phyloP scores from a whole-genome alignment of 441 rosid genomes.

The Populus hybrid region DNA sequence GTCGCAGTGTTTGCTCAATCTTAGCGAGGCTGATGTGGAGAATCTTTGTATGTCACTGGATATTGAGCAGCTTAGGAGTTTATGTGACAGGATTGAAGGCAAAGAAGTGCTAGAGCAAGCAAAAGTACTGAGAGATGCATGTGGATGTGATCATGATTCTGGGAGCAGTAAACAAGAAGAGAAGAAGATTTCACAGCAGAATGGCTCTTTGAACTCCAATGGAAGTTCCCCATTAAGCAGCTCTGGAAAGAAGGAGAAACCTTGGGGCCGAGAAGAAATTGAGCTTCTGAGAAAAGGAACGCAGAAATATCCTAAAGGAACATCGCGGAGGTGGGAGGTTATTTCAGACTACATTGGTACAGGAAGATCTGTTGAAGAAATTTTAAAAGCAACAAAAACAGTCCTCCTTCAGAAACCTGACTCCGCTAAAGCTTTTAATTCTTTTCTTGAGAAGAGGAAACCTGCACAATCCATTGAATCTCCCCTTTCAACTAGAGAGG shows the following conservation, averaged over 20 bases:
- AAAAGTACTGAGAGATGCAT: slow-evolving; percentile 52
- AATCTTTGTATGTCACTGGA: slow-evolving; percentile 68
- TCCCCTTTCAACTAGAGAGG: slow-evolving; percentile 90
- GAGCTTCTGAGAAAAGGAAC: slow-evolving; percentile 92
- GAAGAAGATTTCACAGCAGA: slow-evolving; percentile 46
- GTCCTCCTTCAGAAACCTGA: slow-evolving; percentile 98
- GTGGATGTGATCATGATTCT: slow-evolving; percentile 28
- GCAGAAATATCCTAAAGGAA: slow-evolving; percentile 86
- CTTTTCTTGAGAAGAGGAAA: slow-evolving; percentile 95
- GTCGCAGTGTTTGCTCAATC: slow-evolving; percentile 54
- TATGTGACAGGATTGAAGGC: slow-evolving; percentile 70
- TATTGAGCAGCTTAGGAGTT: slow-evolving; percentile 55
- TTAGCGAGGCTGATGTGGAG: slow-evolving; percentile 72
- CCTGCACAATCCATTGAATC: slow-evolving; percentile 66
- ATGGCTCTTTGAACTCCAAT: slow-evolving; percentile 48
- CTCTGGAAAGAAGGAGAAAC: slow-evolving; percentile 64
- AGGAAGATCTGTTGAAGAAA: slow-evolving; percentile 90
- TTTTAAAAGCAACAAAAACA: slow-evolving; percentile 88
- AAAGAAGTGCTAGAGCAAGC: slow-evolving; percentile 58
- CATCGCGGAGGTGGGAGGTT: slow-evolving; percentile 97
- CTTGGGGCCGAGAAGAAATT: slow-evolving; percentile 90
- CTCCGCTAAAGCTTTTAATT: slow-evolving; percentile 81
- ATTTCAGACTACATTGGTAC: slow-evolving; percentile 88
- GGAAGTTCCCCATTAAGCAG: slow-evolving; percentile 40
- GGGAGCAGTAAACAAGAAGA: slow-evolving; percentile 43